A percentile compares a stretch with the other conserved stretches of the same genome.
Conservation (phyloP, 441 rosid genomes). For the Flueggea neowawraea region DNA sequence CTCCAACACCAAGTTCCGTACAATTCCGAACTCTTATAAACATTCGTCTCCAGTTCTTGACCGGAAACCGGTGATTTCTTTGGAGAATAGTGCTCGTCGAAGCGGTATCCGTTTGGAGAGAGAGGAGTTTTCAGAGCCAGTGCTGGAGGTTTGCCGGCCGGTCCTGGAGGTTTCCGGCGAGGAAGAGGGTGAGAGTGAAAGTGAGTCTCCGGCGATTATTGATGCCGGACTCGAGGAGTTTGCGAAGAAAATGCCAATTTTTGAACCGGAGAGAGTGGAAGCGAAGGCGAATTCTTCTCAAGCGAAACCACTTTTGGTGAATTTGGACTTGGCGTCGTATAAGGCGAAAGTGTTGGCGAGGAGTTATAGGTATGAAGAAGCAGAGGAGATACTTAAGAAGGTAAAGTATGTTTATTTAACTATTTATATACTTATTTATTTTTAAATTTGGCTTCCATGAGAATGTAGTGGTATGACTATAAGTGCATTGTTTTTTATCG, state of each 20-base stretch:
- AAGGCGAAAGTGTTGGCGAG: conserved; percentile 66
- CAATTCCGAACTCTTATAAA: conserved; percentile 28
- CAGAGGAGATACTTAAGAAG: conserved; percentile 68
- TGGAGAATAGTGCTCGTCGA: background rate
- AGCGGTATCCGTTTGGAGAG: conserved; percentile 8
- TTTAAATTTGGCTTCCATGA: too few relatives aligned
- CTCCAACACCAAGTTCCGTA: conserved; percentile 18
- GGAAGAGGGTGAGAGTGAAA: conserved; percentile 7
- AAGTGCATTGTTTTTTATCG: background rate
- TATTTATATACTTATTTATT: too few relatives aligned
- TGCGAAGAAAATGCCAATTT: conserved; percentile 85
- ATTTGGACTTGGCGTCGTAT: conserved; percentile 81
- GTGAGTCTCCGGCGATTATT: conserved; percentile 37
- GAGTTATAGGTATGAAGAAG: conserved; percentile 53
- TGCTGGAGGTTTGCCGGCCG: conserved; percentile 69
- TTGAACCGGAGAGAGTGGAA: conserved; percentile 69
- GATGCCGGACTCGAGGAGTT: conserved; percentile 61
- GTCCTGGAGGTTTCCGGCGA: conserved; percentile 37
- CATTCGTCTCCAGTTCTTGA: conserved; percentile 36
- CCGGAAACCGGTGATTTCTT: conserved; percentile 12
- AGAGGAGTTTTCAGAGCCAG: conserved; percentile 24
- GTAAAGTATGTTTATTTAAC: conserved; percentile 30
- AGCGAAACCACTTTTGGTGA: conserved; percentile 62
- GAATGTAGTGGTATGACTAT: too few relatives aligned
- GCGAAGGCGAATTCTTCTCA: conserved; percentile 18